These are phyloP conservation scores for Cymbidium sinense DNA, from an alignment of 106 monocot species.

Conservation along the genomic window DNA sequence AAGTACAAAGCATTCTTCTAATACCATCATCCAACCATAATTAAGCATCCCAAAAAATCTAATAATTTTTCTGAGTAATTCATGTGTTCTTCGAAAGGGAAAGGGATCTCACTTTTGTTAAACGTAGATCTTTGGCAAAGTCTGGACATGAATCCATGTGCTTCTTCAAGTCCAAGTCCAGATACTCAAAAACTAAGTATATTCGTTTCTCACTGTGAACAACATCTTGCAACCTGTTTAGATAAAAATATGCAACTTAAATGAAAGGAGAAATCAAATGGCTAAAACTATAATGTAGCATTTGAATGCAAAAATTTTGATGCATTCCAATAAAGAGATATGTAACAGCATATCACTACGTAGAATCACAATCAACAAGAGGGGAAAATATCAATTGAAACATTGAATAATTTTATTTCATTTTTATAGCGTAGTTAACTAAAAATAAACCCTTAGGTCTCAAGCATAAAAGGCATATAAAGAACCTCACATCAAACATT, in stretches of 20 bases:
- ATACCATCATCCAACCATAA: background rate
- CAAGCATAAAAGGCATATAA: background rate
- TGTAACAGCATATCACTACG: background rate
- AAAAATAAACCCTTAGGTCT: background rate
- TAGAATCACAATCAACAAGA: background rate
- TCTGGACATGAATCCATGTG: slow-evolving; percentile 98
- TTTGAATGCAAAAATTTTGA: background rate
- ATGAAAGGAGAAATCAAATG: background rate
- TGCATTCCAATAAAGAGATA: background rate
- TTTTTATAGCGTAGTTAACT: background rate
- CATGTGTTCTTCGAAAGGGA: background rate
- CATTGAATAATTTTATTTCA: background rate
- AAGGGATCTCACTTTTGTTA: slow-evolving; percentile 58
- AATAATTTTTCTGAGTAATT: background rate
- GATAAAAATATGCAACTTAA: background rate
- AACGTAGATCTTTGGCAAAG: slow-evolving; percentile 60
- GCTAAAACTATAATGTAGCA: background rate
- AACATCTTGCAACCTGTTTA: slow-evolving; percentile 90
- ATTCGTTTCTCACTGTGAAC: slow-evolving; percentile 93
- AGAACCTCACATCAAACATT: background rate
- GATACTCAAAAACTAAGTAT: slow-evolving; percentile 96
- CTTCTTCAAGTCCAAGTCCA: slow-evolving; percentile 97
- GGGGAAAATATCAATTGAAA: background rate
- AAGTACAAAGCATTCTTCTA: background rate
- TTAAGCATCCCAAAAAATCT: background rate